Percentiles rank a stretch among this genome's conserved stretches.
Evolutionary conservation across 257 asterid species (phyloP).

Genomic region (Solanum chmielewskii): DNA sequence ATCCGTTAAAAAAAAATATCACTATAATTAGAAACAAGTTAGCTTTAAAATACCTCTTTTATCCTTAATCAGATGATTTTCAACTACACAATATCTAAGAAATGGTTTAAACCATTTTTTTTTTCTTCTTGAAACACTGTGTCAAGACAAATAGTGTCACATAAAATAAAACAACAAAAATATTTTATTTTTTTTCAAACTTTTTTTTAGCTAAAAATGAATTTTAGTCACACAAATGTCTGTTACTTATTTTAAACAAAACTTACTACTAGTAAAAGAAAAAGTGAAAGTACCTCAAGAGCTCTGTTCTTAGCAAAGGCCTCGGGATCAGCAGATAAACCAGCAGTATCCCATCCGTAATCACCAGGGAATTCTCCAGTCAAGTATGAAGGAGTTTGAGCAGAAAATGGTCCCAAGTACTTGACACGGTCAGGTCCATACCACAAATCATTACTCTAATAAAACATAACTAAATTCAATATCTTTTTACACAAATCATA

Average conservation of each 20-base stretch:
- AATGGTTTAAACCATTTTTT: no score
- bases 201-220: neutral
- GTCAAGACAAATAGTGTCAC: no score
- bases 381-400: conserved; percentile 79
- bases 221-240: neutral
- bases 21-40: neutral
- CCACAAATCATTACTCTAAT: conserved; percentile 59
- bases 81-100: no score
- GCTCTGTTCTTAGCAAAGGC: conserved; percentile 79
- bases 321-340: conserved; percentile 80
- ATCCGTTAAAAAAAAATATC: no score
- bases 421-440: conserved; percentile 79
- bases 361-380: conserved; percentile 85
- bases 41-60: accelerated
- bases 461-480: neutral
- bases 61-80: no score
- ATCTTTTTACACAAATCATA: neutral
- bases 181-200: no score
- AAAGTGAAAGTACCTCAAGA: conserved; percentile 44
- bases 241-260: no score
- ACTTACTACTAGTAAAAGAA: neutral
- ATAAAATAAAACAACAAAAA: accelerated
- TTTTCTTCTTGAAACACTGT: accelerated
- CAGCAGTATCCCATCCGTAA: conserved; percentile 92
- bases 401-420: conserved; percentile 87